Conservation (phyloP, 2,329 filamentous ascomycete genomes). For the Pleoardoris graminearum region DNA sequence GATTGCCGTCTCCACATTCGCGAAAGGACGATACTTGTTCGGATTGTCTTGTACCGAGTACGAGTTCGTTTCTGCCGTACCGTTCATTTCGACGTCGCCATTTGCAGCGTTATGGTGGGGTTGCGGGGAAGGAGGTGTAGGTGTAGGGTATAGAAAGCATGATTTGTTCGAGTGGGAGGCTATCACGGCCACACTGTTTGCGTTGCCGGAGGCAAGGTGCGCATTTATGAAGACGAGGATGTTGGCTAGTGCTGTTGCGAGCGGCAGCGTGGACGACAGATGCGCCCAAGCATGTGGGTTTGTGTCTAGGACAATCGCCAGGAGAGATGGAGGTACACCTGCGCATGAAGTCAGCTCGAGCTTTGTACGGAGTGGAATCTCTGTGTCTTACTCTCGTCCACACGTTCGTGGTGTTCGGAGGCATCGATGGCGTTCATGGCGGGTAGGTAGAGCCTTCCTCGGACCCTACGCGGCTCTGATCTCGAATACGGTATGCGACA, state of each 20-base stretch:
- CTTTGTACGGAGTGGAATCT: neutral
- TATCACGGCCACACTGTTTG: constrained; percentile 89
- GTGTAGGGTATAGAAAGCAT: constrained; percentile 82
- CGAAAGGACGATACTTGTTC: constrained; percentile 94
- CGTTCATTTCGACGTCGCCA: constrained; percentile 33
- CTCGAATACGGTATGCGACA: neutral
- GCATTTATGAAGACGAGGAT: constrained; percentile 96
- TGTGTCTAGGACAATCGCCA: constrained; percentile 91
- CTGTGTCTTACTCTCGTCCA: constrained; percentile 35
- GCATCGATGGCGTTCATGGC: constrained; percentile 69
- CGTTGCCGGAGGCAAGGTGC: constrained; percentile 89
- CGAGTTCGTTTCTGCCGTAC: constrained; percentile 21
- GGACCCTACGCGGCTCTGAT: neutral
- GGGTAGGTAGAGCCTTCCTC: neutral
- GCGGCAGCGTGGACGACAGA: constrained; percentile 71
- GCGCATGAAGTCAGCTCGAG: constrained; percentile 14
- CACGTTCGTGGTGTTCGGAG: constrained; percentile 50
- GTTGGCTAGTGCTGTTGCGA: constrained; percentile 83
- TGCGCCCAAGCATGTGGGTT: constrained; percentile 94
- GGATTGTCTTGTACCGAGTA: constrained; percentile 53
- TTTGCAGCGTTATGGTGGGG: constrained; percentile 24
- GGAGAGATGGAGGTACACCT: constrained; percentile 74
- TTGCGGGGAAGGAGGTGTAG: constrained; percentile 28
- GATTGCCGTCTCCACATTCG: constrained; percentile 80
- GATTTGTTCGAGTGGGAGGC: constrained; percentile 87